Evolutionary conservation across 768 basidiomycete species (phyloP).

Genomic region (Russula ochroleuca): DNA sequence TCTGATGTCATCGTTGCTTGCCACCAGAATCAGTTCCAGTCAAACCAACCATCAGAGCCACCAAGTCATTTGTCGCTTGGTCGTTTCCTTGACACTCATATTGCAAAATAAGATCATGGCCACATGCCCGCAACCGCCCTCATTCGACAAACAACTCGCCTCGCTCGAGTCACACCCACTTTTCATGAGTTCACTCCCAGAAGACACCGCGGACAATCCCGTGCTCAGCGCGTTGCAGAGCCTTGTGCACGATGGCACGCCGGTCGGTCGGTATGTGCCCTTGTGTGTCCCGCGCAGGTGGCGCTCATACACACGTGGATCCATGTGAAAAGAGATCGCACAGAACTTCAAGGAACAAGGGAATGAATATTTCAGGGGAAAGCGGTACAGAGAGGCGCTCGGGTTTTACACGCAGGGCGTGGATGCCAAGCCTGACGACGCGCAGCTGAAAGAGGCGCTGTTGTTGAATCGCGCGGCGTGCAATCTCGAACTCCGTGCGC

Average conservation of each 20-base stretch:
- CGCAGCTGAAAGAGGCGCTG: conserved; percentile 55
- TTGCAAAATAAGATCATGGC: neutral
- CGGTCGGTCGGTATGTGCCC: conserved; percentile 69
- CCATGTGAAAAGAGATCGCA: conserved; percentile 62
- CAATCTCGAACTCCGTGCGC: conserved; percentile 80
- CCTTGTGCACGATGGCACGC: conserved; percentile 83
- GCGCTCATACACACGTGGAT: neutral
- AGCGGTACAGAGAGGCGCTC: conserved; percentile 80
- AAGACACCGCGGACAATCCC: conserved; percentile 53
- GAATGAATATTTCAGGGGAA: conserved; percentile 89
- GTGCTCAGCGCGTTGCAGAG: conserved; percentile 80
- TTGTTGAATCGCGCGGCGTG: conserved; percentile 90
- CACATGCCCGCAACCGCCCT: conserved; percentile 24
- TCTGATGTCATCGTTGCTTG: too few species aligned
- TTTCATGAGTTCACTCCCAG: conserved; percentile 90
- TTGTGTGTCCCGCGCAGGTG: neutral
- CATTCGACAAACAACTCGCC: conserved; percentile 39
- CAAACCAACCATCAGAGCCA: neutral
- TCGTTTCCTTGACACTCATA: neutral
- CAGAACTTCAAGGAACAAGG: conserved; percentile 93
- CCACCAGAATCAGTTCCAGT: too few species aligned
- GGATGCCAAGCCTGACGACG: conserved; percentile 74
- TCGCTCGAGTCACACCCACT: conserved; percentile 69
- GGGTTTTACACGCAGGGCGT: conserved; percentile 89
- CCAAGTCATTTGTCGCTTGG: neutral